These are phyloP conservation scores for Prinsepia uniflora DNA, from an alignment of 306 rosid species.

Conservation along the genomic window DNA sequence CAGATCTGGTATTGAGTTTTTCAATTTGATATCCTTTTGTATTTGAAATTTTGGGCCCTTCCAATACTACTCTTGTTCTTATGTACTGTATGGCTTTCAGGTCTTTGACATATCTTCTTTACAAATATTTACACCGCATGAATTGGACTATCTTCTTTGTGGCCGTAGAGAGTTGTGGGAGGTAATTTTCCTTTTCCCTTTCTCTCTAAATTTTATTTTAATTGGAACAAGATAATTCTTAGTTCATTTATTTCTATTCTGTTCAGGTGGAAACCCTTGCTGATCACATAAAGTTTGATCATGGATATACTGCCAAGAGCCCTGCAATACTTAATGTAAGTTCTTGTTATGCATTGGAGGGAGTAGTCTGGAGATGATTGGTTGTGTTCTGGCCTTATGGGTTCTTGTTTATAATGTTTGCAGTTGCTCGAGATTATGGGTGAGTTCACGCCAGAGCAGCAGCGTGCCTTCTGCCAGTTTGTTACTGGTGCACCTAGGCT, in stretches of 20 bases:
- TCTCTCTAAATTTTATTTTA: background rate
- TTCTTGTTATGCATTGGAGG: constrained; percentile 3
- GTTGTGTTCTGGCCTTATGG: constrained; percentile 15
- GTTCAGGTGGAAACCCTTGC: constrained; percentile 82
- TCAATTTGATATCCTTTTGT: background rate
- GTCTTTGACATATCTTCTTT: constrained; percentile 83
- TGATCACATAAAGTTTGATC: constrained; percentile 96
- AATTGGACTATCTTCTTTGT: constrained; percentile 88
- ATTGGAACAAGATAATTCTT: background rate
- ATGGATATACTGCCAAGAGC: constrained; percentile 96
- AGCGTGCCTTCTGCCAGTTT: constrained; percentile 93
- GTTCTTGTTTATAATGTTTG: constrained; percentile 28
- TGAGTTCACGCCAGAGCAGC: constrained; percentile 86
- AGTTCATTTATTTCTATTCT: constrained; percentile 8
- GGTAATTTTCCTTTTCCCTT: constrained; percentile 36
- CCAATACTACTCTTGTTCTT: background rate
- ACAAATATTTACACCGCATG: constrained; percentile 81
- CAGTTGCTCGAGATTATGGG: constrained; percentile 96
- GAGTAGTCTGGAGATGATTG: constrained; percentile 9
- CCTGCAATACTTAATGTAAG: constrained; percentile 86
- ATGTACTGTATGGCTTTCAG: constrained; percentile 36
- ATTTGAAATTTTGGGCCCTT: background rate
- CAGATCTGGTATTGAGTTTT: background rate
- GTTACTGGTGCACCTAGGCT: constrained; percentile 98
- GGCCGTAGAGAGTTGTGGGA: constrained; percentile 98